A percentile compares a stretch with the other conserved stretches of the same genome.
Evolutionary conservation across 2,329 filamentous ascomycete genomes (phyloP).

Genomic region (Hawksworthiomyces lignivorus): DNA sequence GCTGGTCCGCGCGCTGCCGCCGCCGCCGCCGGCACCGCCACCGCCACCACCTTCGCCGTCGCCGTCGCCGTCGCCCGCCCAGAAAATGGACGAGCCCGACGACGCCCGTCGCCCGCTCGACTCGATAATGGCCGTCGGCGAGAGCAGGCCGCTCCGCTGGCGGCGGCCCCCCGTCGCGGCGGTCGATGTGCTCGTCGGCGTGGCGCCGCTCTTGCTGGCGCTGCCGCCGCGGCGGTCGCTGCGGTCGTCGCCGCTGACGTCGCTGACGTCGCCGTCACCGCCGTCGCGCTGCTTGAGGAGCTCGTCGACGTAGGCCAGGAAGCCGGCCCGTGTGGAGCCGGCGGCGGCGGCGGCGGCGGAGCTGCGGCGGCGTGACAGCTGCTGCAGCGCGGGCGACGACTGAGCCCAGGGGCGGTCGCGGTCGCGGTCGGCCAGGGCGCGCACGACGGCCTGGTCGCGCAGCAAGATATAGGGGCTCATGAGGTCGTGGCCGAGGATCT

Average conservation of each 20-base stretch:
- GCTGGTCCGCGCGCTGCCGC: neutral
- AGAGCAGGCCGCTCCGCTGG: constrained; percentile 49
- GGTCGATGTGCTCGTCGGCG: constrained; percentile 24
- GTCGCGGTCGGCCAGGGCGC: constrained; percentile 28
- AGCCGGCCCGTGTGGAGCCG: constrained; percentile 51
- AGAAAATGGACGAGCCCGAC: constrained; percentile 15
- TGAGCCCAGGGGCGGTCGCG: constrained; percentile 7
- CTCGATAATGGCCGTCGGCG: constrained; percentile 55
- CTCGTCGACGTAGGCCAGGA: constrained; percentile 69
- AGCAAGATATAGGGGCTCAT: constrained; percentile 91
- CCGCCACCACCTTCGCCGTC: constrained; percentile 8
- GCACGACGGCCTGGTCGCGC: constrained; percentile 68
- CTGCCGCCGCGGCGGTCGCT: constrained; percentile 36
- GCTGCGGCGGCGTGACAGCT: constrained; percentile 11
- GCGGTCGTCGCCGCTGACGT: too few species aligned
- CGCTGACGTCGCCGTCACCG: too few species aligned
- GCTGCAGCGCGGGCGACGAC: constrained; percentile 7
- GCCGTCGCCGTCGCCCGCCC: too few species aligned
- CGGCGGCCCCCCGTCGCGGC: constrained; percentile 34
- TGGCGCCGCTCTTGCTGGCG: neutral
- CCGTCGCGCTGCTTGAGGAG: constrained; percentile 50
- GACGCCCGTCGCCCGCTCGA: constrained; percentile 49
- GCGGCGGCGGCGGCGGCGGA: constrained; percentile 18
- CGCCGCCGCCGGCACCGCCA: neutral
- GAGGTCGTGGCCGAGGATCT: constrained; percentile 85